These are phyloP conservation scores for Dendrobium chrysotoxum DNA, from an alignment of 106 monocot genomes.

Conservation along the genomic window DNA sequence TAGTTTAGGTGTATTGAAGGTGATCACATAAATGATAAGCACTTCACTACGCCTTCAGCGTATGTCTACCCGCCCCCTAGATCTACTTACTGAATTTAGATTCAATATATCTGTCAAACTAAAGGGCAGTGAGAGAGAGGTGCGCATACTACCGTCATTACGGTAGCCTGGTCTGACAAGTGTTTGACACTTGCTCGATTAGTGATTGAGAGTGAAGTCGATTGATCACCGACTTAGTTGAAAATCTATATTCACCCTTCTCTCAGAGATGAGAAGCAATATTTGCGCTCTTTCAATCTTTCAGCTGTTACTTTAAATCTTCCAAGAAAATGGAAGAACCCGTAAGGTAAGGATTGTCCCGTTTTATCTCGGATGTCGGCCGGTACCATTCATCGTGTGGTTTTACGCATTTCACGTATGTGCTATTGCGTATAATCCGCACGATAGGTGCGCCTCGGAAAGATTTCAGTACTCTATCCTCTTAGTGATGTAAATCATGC, in stretches of 20 bases:
- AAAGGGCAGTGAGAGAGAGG: constrained; percentile 2
- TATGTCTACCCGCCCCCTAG: constrained; percentile 5
- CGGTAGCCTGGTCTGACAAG: not conserved
- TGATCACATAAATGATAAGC: not conserved
- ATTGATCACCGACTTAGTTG: constrained; percentile 7
- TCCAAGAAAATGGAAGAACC: not conserved
- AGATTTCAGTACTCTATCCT: constrained; percentile 5
- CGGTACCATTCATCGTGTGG: constrained; percentile 2
- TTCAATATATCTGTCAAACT: not conserved
- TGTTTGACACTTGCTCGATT: constrained; percentile 7
- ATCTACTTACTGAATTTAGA: constrained; percentile 3
- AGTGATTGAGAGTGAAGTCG: constrained; percentile 9
- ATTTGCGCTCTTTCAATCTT: constrained; percentile 5
- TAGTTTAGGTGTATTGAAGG: constrained; percentile 5
- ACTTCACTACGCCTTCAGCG: constrained; percentile 5
- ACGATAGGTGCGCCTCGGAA: constrained; percentile 1
- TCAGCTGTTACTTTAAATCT: not conserved
- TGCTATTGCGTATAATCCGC: not conserved
- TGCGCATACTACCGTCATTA: constrained; percentile 4
- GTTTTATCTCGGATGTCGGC: constrained; percentile 6
- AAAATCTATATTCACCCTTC: not conserved
- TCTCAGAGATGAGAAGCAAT: constrained; percentile 3
- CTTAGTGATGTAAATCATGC: not conserved
- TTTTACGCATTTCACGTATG: constrained; percentile 1
- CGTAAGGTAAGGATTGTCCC: constrained; percentile 4